phyloP scores from a whole-genome alignment of 768 basidiomycete species.

The Pleurotus tuoliensis region DNA sequence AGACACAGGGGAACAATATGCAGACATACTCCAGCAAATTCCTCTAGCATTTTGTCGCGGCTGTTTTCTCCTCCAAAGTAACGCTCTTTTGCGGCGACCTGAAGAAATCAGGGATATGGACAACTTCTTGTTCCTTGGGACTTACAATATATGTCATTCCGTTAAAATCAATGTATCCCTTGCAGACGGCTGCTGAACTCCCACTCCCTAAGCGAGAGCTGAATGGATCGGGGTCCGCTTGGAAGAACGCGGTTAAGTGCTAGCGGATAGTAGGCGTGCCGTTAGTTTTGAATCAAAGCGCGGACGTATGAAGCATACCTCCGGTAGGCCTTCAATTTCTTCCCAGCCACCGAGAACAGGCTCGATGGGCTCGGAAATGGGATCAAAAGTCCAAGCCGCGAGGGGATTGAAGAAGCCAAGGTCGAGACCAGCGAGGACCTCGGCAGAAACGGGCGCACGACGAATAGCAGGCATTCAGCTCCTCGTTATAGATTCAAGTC shows the following conservation, averaged over 20 bases:
- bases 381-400: neutral
- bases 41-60: neutral
- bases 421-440: neutral
- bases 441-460: too few relatives aligned
- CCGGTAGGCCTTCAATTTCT: neutral
- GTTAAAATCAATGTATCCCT: neutral
- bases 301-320: neutral
- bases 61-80: neutral
- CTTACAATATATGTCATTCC: neutral
- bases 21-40: neutral
- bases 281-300: neutral
- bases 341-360: neutral
- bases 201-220: neutral
- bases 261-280: neutral
- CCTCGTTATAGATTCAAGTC: too few relatives aligned
- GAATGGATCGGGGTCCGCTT: neutral
- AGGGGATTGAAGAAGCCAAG: neutral
- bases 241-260: neutral
- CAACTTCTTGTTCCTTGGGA: neutral
- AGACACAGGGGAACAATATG: neutral
- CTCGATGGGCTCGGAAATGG: neutral
- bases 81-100: neutral
- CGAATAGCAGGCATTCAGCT: too few relatives aligned
- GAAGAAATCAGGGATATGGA: neutral
- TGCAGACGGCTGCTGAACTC: neutral